Evolutionary conservation across 768 basidiomycete genomes (phyloP).

Genomic region (Trichaptum fuscoviolaceum): DNA sequence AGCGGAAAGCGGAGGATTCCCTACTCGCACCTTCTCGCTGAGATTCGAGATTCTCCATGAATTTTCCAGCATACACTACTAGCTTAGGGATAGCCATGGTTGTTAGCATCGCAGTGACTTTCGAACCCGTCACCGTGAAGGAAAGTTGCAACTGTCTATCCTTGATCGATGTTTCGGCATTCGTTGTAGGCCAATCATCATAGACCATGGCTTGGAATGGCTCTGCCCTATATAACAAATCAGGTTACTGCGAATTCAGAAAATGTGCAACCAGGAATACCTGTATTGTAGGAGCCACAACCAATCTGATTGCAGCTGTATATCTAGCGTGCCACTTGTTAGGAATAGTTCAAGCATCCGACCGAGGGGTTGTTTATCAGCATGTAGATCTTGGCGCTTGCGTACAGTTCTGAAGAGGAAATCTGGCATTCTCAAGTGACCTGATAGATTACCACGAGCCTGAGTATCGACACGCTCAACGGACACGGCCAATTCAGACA

Average conservation of each 20-base stretch:
- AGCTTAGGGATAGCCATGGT: constrained; percentile 76
- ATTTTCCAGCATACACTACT: constrained; percentile 67
- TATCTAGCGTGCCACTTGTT: constrained; percentile 64
- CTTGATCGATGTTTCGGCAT: constrained; percentile 31
- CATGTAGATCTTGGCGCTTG: constrained; percentile 37
- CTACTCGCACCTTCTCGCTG: constrained; percentile 73
- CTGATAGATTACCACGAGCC: constrained; percentile 70
- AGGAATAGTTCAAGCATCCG: constrained; percentile 66
- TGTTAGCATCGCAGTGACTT: constrained; percentile 61
- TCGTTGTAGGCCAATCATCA: constrained; percentile 74
- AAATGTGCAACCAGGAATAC: constrained; percentile 35
- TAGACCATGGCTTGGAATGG: constrained; percentile 68
- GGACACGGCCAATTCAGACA: constrained; percentile 57
- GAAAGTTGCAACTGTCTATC: constrained; percentile 60
- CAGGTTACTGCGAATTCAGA: constrained; percentile 1
- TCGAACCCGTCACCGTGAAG: constrained; percentile 70
- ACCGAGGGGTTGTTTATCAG: constrained; percentile 20
- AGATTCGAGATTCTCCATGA: constrained; percentile 63
- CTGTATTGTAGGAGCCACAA: constrained; percentile 70
- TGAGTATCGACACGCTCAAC: constrained; percentile 47
- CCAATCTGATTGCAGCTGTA: constrained; percentile 69
- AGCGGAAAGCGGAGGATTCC: constrained; percentile 73
- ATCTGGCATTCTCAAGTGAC: constrained; percentile 57
- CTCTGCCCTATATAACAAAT: constrained; percentile 50
- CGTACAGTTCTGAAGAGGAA: constrained; percentile 74